Evolutionary conservation across 805 yeast genomes (phyloP), one percentile per base, ranked within the genome.

Genomic region (Teunomyces lycoperdinae): DNA sequence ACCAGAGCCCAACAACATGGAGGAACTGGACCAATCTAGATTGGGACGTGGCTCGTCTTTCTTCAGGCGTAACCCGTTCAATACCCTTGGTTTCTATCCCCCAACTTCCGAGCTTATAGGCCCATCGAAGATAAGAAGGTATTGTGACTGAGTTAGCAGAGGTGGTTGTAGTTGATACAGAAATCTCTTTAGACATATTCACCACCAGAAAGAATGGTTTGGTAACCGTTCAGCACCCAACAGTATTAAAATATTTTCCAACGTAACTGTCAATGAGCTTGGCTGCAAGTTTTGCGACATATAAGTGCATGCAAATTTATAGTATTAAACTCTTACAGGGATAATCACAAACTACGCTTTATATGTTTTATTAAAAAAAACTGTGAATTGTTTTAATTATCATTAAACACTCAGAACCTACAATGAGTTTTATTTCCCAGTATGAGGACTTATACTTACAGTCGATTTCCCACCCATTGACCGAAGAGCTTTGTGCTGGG

Each of bases 401-500:
- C 24, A 4, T 20, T 20, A 4, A 20, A 20, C 24, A 20, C 5
- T 20, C 24, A 13, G 13, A 8, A 32, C 34, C 16, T 5, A 24
- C 29, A 9, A 38, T 38, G 41, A 11, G 16, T 3, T 38, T 38
- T 5, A 16, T 38, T 38, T n/a, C 27, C 8, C 9, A 38, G 30
- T 24, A 38, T n/a, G 14, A 24, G 29, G 17, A 38, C 4, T n/a
- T 38, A 4, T 38, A 38, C 14, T 7, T n/a, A 10, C 16, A 26
- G 5, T 38, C 41, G 11, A 38, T 38, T 8, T 38, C 41, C 10
- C 41, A 38, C 13, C 30, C 41, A n/a, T 11, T 78, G 32, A 73
- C 80, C 24, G 61, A 61, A 32, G 79, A 79, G 50, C 54, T 76
- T 35, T 77, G 81, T 52, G 53, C 53, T 9, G 84, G 84, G 1